These are phyloP conservation scores for Fusarium torreyae DNA, from an alignment of 2,329 filamentous ascomycete species.

Conservation along the genomic window DNA sequence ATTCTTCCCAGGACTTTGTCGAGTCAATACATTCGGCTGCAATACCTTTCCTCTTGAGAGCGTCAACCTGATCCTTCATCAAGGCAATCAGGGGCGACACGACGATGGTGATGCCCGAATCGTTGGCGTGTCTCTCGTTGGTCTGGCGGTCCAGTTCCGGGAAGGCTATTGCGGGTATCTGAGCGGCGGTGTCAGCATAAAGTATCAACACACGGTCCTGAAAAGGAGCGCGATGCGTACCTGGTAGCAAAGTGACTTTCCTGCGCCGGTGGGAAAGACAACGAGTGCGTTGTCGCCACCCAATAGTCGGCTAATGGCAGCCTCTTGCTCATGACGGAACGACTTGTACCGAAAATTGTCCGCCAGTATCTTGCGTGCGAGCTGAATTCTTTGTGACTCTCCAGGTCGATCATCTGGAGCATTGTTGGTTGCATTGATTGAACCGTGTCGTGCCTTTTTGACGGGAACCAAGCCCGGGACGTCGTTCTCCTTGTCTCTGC, in stretches of 20 bases:
- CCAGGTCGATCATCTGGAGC: not conserved
- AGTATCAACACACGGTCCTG: not conserved
- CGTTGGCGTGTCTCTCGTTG: constrained; percentile 47
- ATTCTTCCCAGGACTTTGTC: constrained; percentile 65
- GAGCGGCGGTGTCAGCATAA: not conserved
- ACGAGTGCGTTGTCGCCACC: constrained; percentile 59
- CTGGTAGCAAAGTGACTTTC: constrained; percentile 67
- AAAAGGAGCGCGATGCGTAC: constrained; percentile 44
- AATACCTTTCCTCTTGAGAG: constrained; percentile 64
- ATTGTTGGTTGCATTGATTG: not conserved
- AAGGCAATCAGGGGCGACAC: constrained; percentile 70
- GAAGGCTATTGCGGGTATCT: constrained; percentile 66
- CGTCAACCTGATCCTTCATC: constrained; percentile 75
- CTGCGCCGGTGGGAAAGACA: constrained; percentile 64
- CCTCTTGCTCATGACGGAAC: constrained; percentile 64
- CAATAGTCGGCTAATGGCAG: constrained; percentile 57
- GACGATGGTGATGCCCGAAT: constrained; percentile 68
- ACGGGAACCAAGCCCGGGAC: not conserved
- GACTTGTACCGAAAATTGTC: constrained; percentile 57
- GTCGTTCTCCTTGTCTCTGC: constrained; percentile 12
- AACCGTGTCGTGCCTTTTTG: constrained; percentile 34
- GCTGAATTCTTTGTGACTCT: constrained; percentile 14
- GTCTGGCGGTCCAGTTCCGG: constrained; percentile 57
- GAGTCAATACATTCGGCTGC: constrained; percentile 70
- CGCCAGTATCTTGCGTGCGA: constrained; percentile 53